phyloP scores from a whole-genome alignment of 2,329 filamentous ascomycete genomes.

The Dichotomopilus funicola region DNA sequence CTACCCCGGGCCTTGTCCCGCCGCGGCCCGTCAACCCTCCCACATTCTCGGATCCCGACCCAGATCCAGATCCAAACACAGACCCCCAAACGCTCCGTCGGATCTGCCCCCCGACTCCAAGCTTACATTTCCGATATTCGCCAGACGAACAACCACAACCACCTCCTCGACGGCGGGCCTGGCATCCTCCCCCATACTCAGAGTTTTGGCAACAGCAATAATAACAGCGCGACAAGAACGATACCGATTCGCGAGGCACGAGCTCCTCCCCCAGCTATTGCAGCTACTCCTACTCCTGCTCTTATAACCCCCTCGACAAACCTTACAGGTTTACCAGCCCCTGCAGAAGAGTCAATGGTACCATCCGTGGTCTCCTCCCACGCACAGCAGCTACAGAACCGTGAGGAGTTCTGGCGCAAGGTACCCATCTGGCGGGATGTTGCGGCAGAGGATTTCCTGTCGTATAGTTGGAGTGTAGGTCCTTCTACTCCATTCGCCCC shows the following conservation, averaged over 20 bases:
- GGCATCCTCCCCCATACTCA: neutral
- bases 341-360: neutral
- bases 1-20: no score
- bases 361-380: no score
- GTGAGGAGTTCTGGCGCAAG: slow-evolving; percentile 44
- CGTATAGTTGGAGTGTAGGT: slow-evolving; percentile 49
- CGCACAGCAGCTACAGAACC: neutral
- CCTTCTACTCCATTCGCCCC: neutral
- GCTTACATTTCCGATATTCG: slow-evolving; percentile 18
- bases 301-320: no score
- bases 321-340: neutral
- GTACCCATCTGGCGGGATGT: slow-evolving; percentile 45
- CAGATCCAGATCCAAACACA: no score
- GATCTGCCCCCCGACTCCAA: slow-evolving; percentile 17
- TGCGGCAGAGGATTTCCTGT: slow-evolving; percentile 42
- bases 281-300: no score
- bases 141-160: neutral
- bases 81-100: slow-evolving; percentile 6
- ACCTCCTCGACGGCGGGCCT: neutral
- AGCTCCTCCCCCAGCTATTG: neutral
- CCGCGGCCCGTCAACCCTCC: no score
- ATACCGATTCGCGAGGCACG: neutral
- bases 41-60: no score
- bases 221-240: neutral
- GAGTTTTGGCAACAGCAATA: neutral